Conservation (phyloP, 805 yeast genomes). For the Scheffersomyces stipitis region DNA sequence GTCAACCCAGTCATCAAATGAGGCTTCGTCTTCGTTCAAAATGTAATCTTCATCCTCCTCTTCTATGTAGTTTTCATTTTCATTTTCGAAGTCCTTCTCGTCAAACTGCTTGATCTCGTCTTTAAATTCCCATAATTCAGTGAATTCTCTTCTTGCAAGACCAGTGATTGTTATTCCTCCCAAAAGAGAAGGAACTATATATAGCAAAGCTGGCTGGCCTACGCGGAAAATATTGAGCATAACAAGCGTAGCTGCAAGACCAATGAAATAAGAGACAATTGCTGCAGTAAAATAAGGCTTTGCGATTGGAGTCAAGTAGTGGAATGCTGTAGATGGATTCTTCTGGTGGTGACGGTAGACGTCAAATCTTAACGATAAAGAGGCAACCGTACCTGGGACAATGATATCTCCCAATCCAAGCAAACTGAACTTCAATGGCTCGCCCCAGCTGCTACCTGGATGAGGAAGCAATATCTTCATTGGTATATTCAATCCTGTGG, state of each 20-base stretch:
- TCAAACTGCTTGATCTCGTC: constrained; percentile 24
- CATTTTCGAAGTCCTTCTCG: constrained; percentile 12
- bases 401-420: constrained; percentile 69
- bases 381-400: constrained; percentile 55
- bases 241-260: constrained; percentile 42
- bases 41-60: constrained; percentile 13
- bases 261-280: constrained; percentile 49
- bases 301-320: constrained; percentile 36
- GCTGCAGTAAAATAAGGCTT: constrained; percentile 49
- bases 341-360: constrained; percentile 27
- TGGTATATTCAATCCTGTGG: constrained; percentile 55
- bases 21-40: constrained; percentile 10
- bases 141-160: constrained; percentile 40
- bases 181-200: constrained; percentile 52
- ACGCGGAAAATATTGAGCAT: constrained; percentile 36
- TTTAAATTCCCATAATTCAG: constrained; percentile 29
- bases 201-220: constrained; percentile 71
- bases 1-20: constrained; percentile 20
- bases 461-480: constrained; percentile 48
- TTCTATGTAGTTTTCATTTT: constrained; percentile 4
- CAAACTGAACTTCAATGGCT: constrained; percentile 27
- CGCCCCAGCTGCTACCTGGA: constrained; percentile 7
- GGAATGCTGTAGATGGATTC: constrained; percentile 25
- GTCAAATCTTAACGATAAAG: constrained; percentile 58
- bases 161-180: constrained; percentile 35